A percentile compares a stretch with the other conserved stretches of the same genome.
Evolutionary conservation across 768 basidiomycete species (phyloP).

Genomic region (Phanerochaete sordida): DNA sequence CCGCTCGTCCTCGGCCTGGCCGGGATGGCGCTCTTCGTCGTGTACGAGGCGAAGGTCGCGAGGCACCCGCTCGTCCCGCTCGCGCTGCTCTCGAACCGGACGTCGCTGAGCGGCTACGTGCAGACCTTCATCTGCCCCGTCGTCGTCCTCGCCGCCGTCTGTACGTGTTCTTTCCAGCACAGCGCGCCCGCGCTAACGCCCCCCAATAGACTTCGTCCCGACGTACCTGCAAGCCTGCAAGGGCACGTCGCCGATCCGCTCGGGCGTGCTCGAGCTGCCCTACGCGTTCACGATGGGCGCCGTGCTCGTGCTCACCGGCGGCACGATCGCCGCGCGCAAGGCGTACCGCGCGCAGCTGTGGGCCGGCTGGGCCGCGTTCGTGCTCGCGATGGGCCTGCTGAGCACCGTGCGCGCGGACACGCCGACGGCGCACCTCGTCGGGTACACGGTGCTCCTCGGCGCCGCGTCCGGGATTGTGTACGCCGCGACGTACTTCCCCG

Average conservation of each 20-base stretch:
- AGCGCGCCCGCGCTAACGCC: not conserved
- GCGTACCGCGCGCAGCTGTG: conserved; percentile 11
- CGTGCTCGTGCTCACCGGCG: conserved; percentile 16
- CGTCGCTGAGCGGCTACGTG: conserved; percentile 25
- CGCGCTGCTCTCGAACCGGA: conserved; percentile 26
- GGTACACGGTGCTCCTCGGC: conserved; percentile 22
- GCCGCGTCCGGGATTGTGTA: conserved; percentile 23
- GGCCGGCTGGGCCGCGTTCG: conserved; percentile 30
- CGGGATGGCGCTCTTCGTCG: conserved; percentile 22
- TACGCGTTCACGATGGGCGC: conserved; percentile 25
- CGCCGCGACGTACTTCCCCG: conserved; percentile 15
- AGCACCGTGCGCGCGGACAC: not conserved
- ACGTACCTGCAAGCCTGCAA: conserved; percentile 42
- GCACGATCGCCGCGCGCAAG: not conserved
- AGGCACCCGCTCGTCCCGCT: conserved; percentile 14
- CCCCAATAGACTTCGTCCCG: conserved; percentile 33
- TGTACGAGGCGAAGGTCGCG: conserved; percentile 8
- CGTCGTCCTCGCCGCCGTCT: conserved; percentile 15
- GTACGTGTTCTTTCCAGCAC: conserved; percentile 11
- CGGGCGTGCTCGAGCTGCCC: conserved; percentile 6
- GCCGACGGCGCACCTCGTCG: conserved; percentile 19
- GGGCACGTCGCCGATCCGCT: conserved; percentile 25
- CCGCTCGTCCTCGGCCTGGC: conserved; percentile 37
- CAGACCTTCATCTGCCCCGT: conserved; percentile 22
- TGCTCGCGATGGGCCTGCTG: conserved; percentile 30